Evolutionary conservation across 139 green algal genomes (phyloP).

Genomic region (Ettlia oleoabundans): DNA sequence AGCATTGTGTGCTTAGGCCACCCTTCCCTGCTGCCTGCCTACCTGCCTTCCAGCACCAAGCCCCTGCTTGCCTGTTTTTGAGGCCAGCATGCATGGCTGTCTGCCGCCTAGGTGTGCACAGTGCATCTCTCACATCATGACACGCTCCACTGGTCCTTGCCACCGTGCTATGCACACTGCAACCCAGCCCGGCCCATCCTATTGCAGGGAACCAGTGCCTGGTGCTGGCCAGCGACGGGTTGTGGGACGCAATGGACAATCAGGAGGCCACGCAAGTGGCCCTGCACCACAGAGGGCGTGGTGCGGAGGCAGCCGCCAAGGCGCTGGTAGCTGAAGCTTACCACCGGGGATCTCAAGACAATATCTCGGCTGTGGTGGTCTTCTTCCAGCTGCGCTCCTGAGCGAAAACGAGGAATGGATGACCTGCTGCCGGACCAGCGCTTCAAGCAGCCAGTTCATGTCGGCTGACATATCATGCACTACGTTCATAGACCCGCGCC

Average conservation of each 20-base stretch:
- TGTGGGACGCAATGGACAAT: conserved; percentile 95
- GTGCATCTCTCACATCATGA: too few relatives aligned
- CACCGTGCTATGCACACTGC: neutral
- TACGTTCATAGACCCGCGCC: too few relatives aligned
- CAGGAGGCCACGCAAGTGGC: conserved; percentile 74
- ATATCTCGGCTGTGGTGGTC: neutral
- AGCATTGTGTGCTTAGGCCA: too few relatives aligned
- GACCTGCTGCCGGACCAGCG: neutral
- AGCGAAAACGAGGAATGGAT: neutral
- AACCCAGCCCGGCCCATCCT: neutral
- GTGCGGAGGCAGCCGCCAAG: conserved; percentile 72
- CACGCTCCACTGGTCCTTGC: neutral
- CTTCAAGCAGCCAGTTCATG: too few relatives aligned
- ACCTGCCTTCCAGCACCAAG: too few relatives aligned
- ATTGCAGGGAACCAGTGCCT: conserved; percentile 71
- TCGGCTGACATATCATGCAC: too few relatives aligned
- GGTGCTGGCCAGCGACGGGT: conserved; percentile 89
- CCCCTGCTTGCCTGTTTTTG: too few relatives aligned
- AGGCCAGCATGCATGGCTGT: too few relatives aligned
- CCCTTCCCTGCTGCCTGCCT: too few relatives aligned
- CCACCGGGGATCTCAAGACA: conserved; percentile 60
- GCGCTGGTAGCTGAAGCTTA: conserved; percentile 79
- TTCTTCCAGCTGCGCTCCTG: conserved; percentile 4
- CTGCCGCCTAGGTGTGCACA: too few relatives aligned
- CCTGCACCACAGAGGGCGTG: neutral